A percentile compares a stretch with the other conserved stretches of the same genome.
These are phyloP conservation scores for Pinus albicaulis DNA, from an alignment of 75 land plant species.

Conservation along the genomic window DNA sequence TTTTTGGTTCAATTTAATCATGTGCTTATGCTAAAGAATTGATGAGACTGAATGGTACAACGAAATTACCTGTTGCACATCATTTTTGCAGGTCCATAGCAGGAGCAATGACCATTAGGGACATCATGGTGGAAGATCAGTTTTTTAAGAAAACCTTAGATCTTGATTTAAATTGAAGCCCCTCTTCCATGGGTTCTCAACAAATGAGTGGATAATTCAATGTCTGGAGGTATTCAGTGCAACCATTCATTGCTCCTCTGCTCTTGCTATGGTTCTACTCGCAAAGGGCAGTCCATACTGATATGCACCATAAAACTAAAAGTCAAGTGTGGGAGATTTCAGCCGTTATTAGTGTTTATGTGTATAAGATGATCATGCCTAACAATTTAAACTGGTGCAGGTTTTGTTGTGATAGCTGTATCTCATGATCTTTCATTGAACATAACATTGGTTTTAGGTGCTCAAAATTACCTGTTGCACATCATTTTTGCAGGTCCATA, in stretches of 20 bases:
- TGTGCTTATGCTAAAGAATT: slow-evolving; percentile 25
- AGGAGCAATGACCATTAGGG: too few species aligned
- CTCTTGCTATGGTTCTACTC: slow-evolving; percentile 31
- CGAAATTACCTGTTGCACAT: too few species aligned
- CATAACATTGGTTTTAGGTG: slow-evolving; percentile 21
- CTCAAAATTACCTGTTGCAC: too few species aligned
- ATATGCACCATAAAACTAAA: too few species aligned
- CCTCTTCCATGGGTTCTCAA: slow-evolving; percentile 30
- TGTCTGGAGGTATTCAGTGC: slow-evolving; percentile 14
- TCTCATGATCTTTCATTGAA: slow-evolving; percentile 48
- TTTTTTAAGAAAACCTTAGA: too few species aligned
- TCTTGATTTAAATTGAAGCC: slow-evolving; percentile 28
- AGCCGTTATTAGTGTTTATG: neutral
- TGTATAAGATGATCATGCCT: neutral
- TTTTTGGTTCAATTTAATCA: slow-evolving; percentile 8
- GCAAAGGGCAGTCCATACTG: slow-evolving; percentile 13
- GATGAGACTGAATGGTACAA: too few species aligned
- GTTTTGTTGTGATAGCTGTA: slow-evolving; percentile 2
- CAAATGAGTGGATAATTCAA: too few species aligned
- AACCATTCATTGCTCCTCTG: slow-evolving; percentile 22
- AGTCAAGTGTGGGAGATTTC: neutral
- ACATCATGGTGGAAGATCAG: too few species aligned
- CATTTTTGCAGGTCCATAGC: too few species aligned
- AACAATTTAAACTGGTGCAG: slow-evolving; percentile 9
- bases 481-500: too few species aligned